These are phyloP conservation scores for Backusella australiensis DNA, from an alignment of 192 early-diverging fungal genomes.

Conservation along the genomic window DNA sequence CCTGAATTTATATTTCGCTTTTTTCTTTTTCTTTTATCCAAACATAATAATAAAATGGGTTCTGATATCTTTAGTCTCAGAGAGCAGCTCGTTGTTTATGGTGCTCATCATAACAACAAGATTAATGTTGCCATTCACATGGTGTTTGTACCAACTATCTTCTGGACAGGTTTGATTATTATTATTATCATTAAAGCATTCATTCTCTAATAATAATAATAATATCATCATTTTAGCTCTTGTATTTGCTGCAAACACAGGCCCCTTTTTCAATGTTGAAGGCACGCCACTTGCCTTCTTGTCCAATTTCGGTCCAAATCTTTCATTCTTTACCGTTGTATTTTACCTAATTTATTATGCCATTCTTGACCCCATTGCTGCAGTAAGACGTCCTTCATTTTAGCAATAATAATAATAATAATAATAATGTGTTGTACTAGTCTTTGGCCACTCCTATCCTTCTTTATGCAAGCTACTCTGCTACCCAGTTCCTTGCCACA, in stretches of 20 bases:
- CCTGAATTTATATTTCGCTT: neutral
- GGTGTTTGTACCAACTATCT: constrained; percentile 88
- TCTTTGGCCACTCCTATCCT: constrained; percentile 59
- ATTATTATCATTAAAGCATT: constrained; percentile 69
- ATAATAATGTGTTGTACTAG: constrained; percentile 17
- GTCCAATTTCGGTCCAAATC: constrained; percentile 25
- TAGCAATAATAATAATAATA: neutral
- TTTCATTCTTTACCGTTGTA: constrained; percentile 45
- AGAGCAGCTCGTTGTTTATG: constrained; percentile 77
- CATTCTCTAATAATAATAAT: constrained; percentile 50
- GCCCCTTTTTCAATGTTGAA: neutral
- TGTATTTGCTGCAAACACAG: constrained; percentile 37
- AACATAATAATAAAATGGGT: neutral
- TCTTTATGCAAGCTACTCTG: constrained; percentile 58
- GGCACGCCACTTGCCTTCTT: constrained; percentile 23
- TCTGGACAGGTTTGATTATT: constrained; percentile 72
- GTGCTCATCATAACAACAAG: constrained; percentile 76
- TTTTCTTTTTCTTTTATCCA: constrained; percentile 5
- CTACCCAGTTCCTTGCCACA: constrained; percentile 57
- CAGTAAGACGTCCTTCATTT: constrained; percentile 45
- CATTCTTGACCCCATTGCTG: constrained; percentile 66
- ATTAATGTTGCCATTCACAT: constrained; percentile 83
- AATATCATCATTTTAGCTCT: constrained; percentile 41
- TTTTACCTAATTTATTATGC: constrained; percentile 77
- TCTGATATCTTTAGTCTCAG: constrained; percentile 74